Evolutionary conservation across 1,284 basidiomycete species (phyloP).

Genomic region (Lentinula novae-zelandiae): DNA sequence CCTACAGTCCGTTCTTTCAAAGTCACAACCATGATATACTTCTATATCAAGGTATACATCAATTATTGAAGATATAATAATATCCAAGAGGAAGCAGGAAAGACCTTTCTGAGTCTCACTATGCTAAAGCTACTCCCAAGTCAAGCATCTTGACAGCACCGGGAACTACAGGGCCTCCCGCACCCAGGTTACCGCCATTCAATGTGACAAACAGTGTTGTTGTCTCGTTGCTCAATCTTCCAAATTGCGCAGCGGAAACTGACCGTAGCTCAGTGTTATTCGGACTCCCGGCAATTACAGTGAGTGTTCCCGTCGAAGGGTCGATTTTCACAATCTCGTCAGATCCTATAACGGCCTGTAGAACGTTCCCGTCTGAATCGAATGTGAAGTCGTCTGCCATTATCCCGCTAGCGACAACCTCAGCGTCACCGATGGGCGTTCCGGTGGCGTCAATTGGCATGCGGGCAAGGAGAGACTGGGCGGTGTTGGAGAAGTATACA

Average conservation of each 20-base stretch:
- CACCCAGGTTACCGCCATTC: not conserved
- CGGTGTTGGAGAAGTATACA: slow-evolving; percentile 3
- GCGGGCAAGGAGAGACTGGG: not conserved
- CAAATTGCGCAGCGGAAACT: not conserved
- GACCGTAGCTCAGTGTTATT: slow-evolving; percentile 1
- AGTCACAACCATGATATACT: no score
- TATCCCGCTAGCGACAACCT: not conserved
- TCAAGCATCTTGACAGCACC: slow-evolving; percentile 3
- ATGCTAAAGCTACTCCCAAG: not conserved
- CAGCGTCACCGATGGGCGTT: not conserved
- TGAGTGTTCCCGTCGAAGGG: not conserved
- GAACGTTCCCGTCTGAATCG: not conserved
- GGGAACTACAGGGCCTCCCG: not conserved
- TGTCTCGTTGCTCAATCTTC: not conserved
- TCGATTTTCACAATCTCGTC: slow-evolving; percentile 1
- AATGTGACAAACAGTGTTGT: not conserved
- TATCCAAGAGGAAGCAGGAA: not conserved
- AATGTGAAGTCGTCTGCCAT: slow-evolving; percentile 3
- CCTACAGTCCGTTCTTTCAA: no score
- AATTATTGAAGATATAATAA: no score
- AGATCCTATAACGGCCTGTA: slow-evolving; percentile 1
- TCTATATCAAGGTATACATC: no score
- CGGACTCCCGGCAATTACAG: not conserved
- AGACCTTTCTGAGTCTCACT: not conserved
- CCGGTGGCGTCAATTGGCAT: not conserved